Base-by-base conservation (phyloP, 805 yeast species). In the Peterozyma xylosa region DNA sequence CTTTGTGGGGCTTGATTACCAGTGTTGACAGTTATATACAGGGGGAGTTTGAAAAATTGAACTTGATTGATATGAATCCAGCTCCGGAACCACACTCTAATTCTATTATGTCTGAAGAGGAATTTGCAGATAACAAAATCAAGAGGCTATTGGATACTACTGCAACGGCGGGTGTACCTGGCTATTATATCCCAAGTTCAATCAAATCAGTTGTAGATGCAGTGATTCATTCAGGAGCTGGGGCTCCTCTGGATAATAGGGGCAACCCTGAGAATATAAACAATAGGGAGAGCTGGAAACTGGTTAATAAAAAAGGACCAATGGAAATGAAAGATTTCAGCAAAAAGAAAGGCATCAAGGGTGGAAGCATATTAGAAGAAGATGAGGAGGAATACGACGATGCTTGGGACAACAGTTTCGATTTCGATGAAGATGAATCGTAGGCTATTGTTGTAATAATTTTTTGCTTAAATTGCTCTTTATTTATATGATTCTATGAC, bases 11-110 rank as follows among this genome's bases (percentile, higher is more conserved):
- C 10, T 37, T 45, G 3, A 21, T 45, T 6, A 11, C 43, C 5
- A 43, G 41, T 29, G 47, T 45, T 14, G 47, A 45, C 32, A 45
- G 37, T 33, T 45, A 45, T 34, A 45, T 45, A 11, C 47, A 45
- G 29, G 30, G n/a, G 3, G 47, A 45, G 30, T 45, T 45, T 37
- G 47, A 45, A 18, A 45, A 45, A 35, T 45, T 45, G 30, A 45
- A 45, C 16, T 39, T 45, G 14, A 40, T 45, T 16, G 47, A 45
- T 27, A 43, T 45, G 43, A 39, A 44, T 21, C 46, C 46, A 10
- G 35, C 15, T 10, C n/a, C 32, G n/a, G 37, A 32, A 11, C 21
- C 33, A 35, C 17, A 39, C 9, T 10, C n/a, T 5, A 14, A 32
- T 5, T 13, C 34, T 32, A 32, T 10, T 13, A 7, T 34, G 14